phyloP scores from a whole-genome alignment of 208 protist genomes.

The Crithidia thermophila region DNA sequence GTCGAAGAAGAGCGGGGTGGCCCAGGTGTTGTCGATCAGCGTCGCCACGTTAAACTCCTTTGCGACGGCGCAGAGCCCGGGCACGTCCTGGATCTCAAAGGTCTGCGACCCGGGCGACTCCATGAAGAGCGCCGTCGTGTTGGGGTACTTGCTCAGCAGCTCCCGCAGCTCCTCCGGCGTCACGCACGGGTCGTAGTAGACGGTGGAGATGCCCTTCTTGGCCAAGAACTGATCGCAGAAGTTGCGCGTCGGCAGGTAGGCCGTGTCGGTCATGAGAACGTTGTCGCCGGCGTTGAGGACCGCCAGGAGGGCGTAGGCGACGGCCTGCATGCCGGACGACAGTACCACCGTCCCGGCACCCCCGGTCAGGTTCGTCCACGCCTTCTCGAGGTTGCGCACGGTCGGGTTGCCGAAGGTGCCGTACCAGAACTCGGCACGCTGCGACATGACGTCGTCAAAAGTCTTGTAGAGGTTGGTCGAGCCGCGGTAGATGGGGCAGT shows the following conservation, averaged over 20 bases:
- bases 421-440: constrained; percentile 17
- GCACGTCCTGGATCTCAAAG: constrained; percentile 39
- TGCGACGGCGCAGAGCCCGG: constrained; percentile 25
- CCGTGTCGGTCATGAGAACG: constrained; percentile 34
- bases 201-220: constrained; percentile 29
- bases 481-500: constrained; percentile 39
- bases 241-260: constrained; percentile 33
- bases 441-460: constrained; percentile 17
- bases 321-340: constrained; percentile 33
- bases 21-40: constrained; percentile 42
- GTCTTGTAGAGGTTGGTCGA: constrained; percentile 33
- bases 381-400: constrained; percentile 24
- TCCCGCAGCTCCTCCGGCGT: constrained; percentile 33
- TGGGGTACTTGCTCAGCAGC: constrained; percentile 27
- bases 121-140: constrained; percentile 34
- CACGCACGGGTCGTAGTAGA: constrained; percentile 42
- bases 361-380: constrained; percentile 35
- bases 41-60: constrained; percentile 22
- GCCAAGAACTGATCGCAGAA: constrained; percentile 30
- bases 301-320: constrained; percentile 33
- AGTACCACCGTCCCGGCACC: constrained; percentile 28
- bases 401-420: constrained; percentile 39
- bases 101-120: constrained; percentile 37
- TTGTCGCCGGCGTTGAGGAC: constrained; percentile 28
- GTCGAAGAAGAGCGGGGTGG: constrained; percentile 40